Evolutionary conservation across 2,329 filamentous ascomycete species (phyloP).

Genomic region (Arthrobotrys conoides): DNA sequence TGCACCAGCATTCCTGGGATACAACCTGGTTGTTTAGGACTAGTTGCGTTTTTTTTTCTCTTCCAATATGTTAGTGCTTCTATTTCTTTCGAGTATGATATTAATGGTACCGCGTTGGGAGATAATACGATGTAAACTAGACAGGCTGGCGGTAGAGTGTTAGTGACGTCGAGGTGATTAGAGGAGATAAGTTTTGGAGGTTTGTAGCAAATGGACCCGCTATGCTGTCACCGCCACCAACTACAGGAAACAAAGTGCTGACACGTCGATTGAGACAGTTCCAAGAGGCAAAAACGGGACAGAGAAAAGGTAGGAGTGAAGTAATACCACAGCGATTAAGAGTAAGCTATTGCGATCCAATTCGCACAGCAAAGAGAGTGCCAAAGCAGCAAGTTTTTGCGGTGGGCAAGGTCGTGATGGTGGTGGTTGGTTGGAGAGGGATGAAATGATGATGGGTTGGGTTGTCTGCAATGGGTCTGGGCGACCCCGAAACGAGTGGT

Average conservation of each 20-base stretch:
- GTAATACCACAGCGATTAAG: conserved; percentile 34
- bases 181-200: background rate
- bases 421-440: conserved; percentile 58
- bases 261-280: conserved; percentile 57
- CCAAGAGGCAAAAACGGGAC: conserved; percentile 20
- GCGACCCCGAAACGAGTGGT: conserved; percentile 38
- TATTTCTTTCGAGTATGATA: conserved; percentile 4
- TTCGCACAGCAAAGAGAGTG: conserved; percentile 24
- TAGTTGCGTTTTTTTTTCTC: conserved; percentile 1
- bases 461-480: conserved; percentile 40
- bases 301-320: conserved; percentile 17
- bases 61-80: background rate
- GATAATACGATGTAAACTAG: conserved; percentile 2
- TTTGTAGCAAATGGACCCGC: conserved; percentile 45
- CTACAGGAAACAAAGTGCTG: conserved; percentile 48
- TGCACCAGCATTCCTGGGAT: conserved; percentile 59
- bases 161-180: conserved; percentile 17
- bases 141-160: background rate
- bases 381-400: conserved; percentile 33
- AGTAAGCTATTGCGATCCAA: conserved; percentile 51
- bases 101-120: conserved; percentile 16
- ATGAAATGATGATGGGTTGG: conserved; percentile 55
- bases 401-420: conserved; percentile 37
- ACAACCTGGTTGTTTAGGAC: conserved; percentile 32
- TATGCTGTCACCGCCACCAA: conserved; percentile 57